These are phyloP conservation scores for Epichloe amarillans DNA, from an alignment of 2,329 filamentous ascomycete genomes.

Conservation along the genomic window DNA sequence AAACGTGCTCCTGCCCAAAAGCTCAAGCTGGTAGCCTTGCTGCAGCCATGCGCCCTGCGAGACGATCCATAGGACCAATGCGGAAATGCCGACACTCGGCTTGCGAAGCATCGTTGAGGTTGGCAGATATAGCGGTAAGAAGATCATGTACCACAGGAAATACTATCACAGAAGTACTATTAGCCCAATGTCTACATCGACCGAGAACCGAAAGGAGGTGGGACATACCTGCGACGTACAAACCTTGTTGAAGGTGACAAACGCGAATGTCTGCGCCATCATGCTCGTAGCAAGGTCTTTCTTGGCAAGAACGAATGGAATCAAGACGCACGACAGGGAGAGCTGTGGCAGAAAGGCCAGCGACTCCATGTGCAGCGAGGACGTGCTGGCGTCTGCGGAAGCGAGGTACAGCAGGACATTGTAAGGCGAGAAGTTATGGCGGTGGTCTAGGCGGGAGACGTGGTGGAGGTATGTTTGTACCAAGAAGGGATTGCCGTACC, in stretches of 20 bases:
- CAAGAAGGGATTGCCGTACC: conserved; percentile 70
- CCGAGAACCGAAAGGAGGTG: no score
- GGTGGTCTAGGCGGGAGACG: conserved; percentile 82
- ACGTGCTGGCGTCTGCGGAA: conserved; percentile 44
- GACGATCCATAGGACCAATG: conserved; percentile 58
- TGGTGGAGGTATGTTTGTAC: conserved; percentile 90
- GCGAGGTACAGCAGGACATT: conserved; percentile 81
- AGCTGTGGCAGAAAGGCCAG: conserved; percentile 85
- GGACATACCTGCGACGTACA: conserved; percentile 79
- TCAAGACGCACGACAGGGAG: conserved; percentile 60
- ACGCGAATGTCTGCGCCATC: conserved; percentile 92
- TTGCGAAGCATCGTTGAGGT: conserved; percentile 55
- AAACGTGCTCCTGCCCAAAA: conserved; percentile 71
- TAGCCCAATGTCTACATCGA: no score
- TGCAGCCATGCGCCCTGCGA: conserved; percentile 67
- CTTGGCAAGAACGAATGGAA: conserved; percentile 67
- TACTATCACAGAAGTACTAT: conserved; percentile 43
- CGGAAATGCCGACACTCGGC: conserved; percentile 47
- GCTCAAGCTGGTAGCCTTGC: conserved; percentile 64
- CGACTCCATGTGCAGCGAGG: conserved; percentile 48
- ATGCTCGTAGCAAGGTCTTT: conserved; percentile 70
- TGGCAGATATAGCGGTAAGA: conserved; percentile 83
- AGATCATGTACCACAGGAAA: conserved; percentile 95
- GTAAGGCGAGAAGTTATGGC: conserved; percentile 97
- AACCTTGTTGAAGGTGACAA: conserved; percentile 97